phyloP scores from a whole-genome alignment of 768 basidiomycete genomes.

The Termitomyces sp. region DNA sequence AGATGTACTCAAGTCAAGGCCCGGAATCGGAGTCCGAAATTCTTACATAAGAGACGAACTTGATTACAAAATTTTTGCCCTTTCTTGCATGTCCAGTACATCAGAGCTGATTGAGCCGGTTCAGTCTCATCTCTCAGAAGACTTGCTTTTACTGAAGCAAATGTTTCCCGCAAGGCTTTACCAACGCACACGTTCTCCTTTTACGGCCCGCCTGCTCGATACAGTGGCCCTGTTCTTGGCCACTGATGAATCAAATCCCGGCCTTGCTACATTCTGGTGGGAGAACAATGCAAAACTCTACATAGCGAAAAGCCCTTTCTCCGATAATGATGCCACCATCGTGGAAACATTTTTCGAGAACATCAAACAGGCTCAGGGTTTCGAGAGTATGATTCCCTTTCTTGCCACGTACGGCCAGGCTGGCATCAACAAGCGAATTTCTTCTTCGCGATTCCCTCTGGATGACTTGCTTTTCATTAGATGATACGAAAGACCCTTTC shows the following conservation, averaged over 20 bases:
- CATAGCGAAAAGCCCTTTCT: background rate
- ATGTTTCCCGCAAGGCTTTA: background rate
- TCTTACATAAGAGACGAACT: background rate
- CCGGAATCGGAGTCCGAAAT: background rate
- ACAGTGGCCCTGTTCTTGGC: background rate
- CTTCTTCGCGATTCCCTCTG: background rate
- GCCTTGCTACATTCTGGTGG: background rate
- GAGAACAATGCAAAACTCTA: background rate
- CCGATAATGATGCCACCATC: background rate
- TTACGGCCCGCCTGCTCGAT: background rate
- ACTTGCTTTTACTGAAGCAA: background rate
- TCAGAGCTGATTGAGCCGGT: background rate
- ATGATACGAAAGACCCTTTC: background rate
- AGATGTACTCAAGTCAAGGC: too few species aligned
- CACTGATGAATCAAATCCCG: too few species aligned
- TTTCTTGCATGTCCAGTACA: background rate
- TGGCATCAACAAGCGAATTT: background rate
- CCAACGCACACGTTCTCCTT: background rate
- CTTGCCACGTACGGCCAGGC: background rate
- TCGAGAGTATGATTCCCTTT: background rate
- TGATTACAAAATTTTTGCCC: too few species aligned
- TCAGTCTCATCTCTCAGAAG: background rate
- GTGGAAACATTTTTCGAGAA: background rate
- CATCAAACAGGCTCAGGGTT: background rate
- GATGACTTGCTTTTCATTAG: too few species aligned